These are phyloP conservation scores for Colletotrichum navitas DNA, from an alignment of 2,329 filamentous ascomycete genomes.

Conservation along the genomic window DNA sequence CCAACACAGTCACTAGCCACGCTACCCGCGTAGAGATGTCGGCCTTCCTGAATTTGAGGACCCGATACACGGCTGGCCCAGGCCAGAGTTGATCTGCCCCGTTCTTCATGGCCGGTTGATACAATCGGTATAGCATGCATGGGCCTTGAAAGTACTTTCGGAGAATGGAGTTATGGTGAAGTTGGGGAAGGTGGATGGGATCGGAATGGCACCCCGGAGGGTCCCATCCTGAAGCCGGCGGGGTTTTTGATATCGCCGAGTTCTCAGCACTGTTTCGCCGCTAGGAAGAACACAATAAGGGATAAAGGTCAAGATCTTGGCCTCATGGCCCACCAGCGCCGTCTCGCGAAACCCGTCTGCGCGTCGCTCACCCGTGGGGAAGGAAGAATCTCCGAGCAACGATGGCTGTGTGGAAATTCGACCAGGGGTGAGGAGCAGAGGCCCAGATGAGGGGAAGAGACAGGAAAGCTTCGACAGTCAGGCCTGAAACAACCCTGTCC, in stretches of 20 bases:
- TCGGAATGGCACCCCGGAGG: conserved; percentile 18
- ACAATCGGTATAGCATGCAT: conserved; percentile 31
- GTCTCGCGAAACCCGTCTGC: background rate
- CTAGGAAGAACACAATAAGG: background rate
- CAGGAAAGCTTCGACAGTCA: conserved; percentile 33
- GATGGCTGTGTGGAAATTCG: background rate
- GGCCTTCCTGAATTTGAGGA: conserved; percentile 3
- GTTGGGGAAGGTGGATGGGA: conserved; percentile 2
- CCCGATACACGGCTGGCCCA: background rate
- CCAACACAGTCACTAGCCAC: conserved; percentile 4
- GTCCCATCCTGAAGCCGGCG: background rate
- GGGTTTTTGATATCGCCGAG: background rate
- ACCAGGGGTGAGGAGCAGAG: background rate
- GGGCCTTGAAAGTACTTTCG: conserved; percentile 9
- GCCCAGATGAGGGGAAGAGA: conserved; percentile 3
- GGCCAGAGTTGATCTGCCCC: background rate
- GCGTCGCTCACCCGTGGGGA: background rate
- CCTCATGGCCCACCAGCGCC: background rate
- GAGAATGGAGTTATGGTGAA: conserved; percentile 10
- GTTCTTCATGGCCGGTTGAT: conserved; percentile 14
- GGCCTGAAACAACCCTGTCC: conserved; percentile 42
- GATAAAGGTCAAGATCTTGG: background rate
- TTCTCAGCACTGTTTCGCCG: background rate
- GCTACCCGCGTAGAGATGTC: conserved; percentile 3
- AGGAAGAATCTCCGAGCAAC: background rate